phyloP scores from a whole-genome alignment of 257 asterid species.

The Fraxinus anomala region DNA sequence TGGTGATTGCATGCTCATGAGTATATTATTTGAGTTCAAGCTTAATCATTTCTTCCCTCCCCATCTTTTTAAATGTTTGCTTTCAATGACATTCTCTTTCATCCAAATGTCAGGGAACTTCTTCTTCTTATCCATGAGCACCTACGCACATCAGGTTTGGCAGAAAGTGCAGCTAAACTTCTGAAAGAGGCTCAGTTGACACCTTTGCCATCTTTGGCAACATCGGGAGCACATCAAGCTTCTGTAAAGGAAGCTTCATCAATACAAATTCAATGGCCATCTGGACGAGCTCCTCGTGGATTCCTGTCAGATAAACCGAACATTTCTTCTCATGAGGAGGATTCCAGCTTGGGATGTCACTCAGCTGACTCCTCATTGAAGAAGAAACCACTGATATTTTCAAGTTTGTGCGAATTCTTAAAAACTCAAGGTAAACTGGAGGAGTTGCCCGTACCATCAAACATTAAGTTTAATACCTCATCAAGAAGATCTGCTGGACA shows the following conservation, averaged over 20 bases:
- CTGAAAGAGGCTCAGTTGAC: constrained; percentile 86
- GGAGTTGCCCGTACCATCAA: constrained; percentile 49
- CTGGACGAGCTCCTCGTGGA: constrained; percentile 69
- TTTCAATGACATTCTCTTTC: constrained; percentile 15
- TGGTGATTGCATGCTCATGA: constrained; percentile 25
- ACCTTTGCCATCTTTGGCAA: constrained; percentile 86
- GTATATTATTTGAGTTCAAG: not conserved
- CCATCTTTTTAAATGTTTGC: constrained; percentile 17
- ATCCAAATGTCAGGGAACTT: constrained; percentile 74
- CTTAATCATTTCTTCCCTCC: not conserved
- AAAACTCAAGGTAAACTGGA: constrained; percentile 43
- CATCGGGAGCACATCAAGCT: constrained; percentile 73
- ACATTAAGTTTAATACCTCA: constrained; percentile 38
- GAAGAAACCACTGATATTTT: constrained; percentile 50
- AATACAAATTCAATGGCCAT: constrained; percentile 84
- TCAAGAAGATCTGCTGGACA: constrained; percentile 41
- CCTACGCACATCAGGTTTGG: constrained; percentile 89
- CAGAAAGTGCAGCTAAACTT: constrained; percentile 67
- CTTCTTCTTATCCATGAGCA: constrained; percentile 90
- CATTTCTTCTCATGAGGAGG: constrained; percentile 37
- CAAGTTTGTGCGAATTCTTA: constrained; percentile 43
- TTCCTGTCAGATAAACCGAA: constrained; percentile 68
- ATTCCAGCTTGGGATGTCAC: constrained; percentile 50
- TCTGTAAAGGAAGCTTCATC: constrained; percentile 67
- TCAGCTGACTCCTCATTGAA: constrained; percentile 46